phyloP scores from a whole-genome alignment of 306 rosid genomes.

The Rosa rugosa region DNA sequence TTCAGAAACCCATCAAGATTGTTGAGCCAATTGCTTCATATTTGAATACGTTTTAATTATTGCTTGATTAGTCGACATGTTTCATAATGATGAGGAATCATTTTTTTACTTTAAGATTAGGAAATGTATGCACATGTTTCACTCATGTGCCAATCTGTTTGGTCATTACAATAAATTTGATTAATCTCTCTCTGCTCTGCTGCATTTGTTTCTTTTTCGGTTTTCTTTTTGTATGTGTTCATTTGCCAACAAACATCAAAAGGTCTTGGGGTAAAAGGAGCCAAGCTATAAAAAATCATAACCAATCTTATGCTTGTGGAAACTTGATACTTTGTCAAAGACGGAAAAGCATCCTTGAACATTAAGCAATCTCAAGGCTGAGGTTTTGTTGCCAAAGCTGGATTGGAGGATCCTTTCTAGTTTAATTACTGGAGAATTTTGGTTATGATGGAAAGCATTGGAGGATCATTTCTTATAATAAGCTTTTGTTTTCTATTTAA shows the following conservation, averaged over 20 bases:
- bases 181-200: no score
- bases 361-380: constrained; percentile 5
- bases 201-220: no score
- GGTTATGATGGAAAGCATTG: background rate
- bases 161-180: no score
- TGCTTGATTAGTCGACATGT: no score
- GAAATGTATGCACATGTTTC: background rate
- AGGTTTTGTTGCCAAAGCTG: background rate
- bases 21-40: no score
- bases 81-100: constrained; percentile 1
- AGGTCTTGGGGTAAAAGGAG: background rate
- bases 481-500: background rate
- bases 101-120: background rate
- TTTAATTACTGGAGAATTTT: background rate
- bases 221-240: no score
- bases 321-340: background rate
- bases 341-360: constrained; percentile 2
- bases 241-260: background rate
- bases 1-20: no score
- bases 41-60: no score
- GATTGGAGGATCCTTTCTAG: background rate
- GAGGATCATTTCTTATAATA: background rate
- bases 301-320: background rate
- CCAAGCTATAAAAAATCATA: background rate
- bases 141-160: no score